Conservation (phyloP, 306 rosid species). For the Gleditsia sinensis region DNA sequence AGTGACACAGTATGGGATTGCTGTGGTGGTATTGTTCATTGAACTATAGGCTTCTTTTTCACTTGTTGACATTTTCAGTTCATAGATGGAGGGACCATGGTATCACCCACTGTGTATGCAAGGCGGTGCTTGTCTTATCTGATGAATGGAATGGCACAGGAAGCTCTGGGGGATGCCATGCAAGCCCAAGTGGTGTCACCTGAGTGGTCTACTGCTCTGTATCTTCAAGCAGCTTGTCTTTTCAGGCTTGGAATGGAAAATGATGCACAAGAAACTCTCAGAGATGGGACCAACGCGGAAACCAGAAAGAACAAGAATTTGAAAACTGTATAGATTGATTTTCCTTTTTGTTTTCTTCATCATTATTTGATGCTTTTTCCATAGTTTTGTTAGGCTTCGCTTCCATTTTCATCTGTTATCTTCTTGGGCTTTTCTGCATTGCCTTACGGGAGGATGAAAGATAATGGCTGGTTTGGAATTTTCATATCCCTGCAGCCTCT, state of each 20-base stretch:
- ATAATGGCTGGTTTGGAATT: slow-evolving; percentile 28
- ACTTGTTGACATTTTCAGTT: slow-evolving; percentile 51
- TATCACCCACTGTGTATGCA: slow-evolving; percentile 90
- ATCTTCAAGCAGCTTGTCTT: slow-evolving; percentile 93
- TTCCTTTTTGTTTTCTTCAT: background rate
- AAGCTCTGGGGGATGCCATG: slow-evolving; percentile 93
- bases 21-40: too few species aligned
- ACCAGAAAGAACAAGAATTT: slow-evolving; percentile 65
- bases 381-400: slow-evolving; percentile 33
- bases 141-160: slow-evolving; percentile 79
- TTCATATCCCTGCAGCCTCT: background rate
- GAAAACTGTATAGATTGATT: slow-evolving; percentile 46
- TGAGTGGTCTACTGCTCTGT: slow-evolving; percentile 88
- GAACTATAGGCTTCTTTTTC: background rate
- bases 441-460: background rate
- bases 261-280: slow-evolving; percentile 93
- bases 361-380: slow-evolving; percentile 32
- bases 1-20: too few species aligned
- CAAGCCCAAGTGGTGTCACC: slow-evolving; percentile 94
- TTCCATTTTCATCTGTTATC: slow-evolving; percentile 8
- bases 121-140: slow-evolving; percentile 84
- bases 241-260: slow-evolving; percentile 85
- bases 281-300: slow-evolving; percentile 84
- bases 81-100: slow-evolving; percentile 95
- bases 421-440: too few species aligned